Base-by-base conservation (phyloP, 768 basidiomycete species). In the Lenzites betulinus region DNA sequence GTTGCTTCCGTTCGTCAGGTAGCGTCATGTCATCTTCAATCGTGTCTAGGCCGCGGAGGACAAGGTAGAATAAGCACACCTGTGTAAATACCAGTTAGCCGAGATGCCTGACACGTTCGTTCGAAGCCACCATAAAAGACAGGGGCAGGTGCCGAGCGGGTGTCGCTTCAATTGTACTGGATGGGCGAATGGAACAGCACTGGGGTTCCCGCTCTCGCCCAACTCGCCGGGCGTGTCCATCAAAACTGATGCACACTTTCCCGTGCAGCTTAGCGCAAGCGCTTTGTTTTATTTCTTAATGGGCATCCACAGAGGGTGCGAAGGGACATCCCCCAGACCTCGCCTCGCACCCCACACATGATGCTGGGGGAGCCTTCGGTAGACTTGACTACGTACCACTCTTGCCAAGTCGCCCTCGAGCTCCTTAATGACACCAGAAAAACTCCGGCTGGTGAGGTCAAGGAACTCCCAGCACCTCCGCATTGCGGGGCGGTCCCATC, bases 11-110 rank as follows among this genome's bases (percentile, higher is more conserved):
- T 18, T 85, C 77, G 73, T 94, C 92, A 0, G 92, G 82, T 58
- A 99, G 84, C 0, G 94, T 92, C 95, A 98, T 98, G 77, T 99
- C 96, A 74, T 99, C 96, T 74, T 98, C 96, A 64, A 99, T 85
- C 4, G 96, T 99, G 73, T 99, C 96, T n/a, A 98, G 79, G 6
- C 87, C 97, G 22, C 96, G 86, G 7, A 99, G 82, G 6, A 95
- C 90, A 43, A 99, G 84, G 75, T 98, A 99, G 75, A 97, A 98
- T 60, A 98, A 75, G 73, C 92, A 94, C 64, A 98, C 88, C 96
- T 97, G 63, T 35, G 13, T 11, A 9, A 43, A 2, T 23, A 15
- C 9, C 16, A 5, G 41, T 58, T 12, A 51, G 51, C 20, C 15
- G 30, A 33, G 4, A 33, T 33, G 6, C 30, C 30, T 33, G 11